Evolutionary conservation across 306 rosid species (phyloP).

Genomic region (Astragalus membranaceus): DNA sequence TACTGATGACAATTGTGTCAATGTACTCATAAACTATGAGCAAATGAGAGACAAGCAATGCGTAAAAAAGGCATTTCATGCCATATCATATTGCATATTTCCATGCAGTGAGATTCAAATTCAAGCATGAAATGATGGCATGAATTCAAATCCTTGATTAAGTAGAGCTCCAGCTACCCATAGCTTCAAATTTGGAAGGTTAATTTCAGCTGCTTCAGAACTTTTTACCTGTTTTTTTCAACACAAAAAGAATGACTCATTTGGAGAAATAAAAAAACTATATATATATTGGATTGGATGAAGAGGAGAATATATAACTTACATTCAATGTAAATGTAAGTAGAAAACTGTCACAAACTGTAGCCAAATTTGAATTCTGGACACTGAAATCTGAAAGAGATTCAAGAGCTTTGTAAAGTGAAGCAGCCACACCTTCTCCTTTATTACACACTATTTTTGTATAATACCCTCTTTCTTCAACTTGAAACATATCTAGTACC

Average conservation of each 20-base stretch:
- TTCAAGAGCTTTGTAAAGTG: constrained; percentile 70
- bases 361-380: constrained; percentile 65
- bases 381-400: constrained; percentile 58
- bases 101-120: background rate
- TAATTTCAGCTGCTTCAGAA: constrained; percentile 42
- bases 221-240: constrained; percentile 51
- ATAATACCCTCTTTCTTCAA: constrained; percentile 75
- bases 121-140: constrained; percentile 28
- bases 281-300: background rate
- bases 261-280: background rate
- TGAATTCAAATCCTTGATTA: constrained; percentile 73
- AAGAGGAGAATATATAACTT: background rate
- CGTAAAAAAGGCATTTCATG: too few species aligned
- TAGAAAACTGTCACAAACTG: constrained; percentile 40
- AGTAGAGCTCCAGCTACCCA: constrained; percentile 87
- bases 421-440: constrained; percentile 57
- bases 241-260: background rate
- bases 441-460: constrained; percentile 57
- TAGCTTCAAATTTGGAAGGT: constrained; percentile 75
- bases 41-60: too few species aligned
- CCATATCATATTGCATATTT: too few species aligned
- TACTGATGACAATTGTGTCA: too few species aligned
- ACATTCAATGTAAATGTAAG: constrained; percentile 70
- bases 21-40: too few species aligned
- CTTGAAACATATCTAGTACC: constrained; percentile 70